Percentiles rank a stretch among this genome's conserved stretches.
Evolutionary conservation across 2,329 filamentous ascomycete genomes (phyloP).

Genomic region (Rutstroemia sp.): DNA sequence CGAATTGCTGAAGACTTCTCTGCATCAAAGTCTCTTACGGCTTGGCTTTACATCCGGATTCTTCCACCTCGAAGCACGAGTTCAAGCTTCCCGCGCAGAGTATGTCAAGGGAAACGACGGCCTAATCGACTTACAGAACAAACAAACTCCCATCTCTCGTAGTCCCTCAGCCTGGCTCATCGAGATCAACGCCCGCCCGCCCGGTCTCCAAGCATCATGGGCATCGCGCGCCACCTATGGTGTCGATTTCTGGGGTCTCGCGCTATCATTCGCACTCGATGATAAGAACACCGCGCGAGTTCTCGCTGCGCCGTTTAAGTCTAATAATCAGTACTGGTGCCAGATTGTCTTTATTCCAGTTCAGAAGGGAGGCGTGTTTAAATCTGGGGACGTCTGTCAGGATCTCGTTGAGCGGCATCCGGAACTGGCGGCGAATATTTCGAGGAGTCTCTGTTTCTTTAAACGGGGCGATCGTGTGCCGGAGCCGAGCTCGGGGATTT

Average conservation of each 20-base stretch:
- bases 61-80: conserved; percentile 27
- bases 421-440: neutral
- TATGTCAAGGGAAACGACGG: conserved; percentile 4
- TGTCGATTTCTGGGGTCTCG: no score
- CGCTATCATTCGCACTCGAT: no score
- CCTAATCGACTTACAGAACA: no score
- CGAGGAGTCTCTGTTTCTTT: neutral
- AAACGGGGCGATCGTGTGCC: neutral
- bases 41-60: conserved; percentile 24
- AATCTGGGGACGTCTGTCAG: neutral
- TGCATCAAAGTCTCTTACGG: conserved; percentile 19
- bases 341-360: neutral
- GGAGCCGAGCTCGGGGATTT: neutral
- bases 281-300: no score
- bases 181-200: no score
- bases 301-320: no score
- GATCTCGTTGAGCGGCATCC: neutral
- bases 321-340: neutral
- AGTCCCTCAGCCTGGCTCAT: no score
- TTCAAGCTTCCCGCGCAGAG: conserved; percentile 19
- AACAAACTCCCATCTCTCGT: no score
- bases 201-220: no score
- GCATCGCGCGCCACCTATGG: no score
- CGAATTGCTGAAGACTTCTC: conserved; percentile 9
- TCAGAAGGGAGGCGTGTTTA: neutral